Conservation (phyloP, 75 land plant species). For the Adiantum capillusveneris region DNA sequence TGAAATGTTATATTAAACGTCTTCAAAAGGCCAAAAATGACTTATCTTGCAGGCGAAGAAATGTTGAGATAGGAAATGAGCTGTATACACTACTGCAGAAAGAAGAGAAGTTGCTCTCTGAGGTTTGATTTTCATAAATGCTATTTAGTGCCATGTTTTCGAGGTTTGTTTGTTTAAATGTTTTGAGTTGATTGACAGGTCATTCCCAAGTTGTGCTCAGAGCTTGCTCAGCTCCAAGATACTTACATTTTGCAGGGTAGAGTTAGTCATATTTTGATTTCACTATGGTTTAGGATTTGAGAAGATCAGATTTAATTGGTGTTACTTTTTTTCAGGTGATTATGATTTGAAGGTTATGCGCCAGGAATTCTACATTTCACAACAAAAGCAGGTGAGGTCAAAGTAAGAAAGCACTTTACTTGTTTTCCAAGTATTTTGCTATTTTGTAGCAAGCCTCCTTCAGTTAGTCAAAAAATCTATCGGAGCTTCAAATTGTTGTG, state of each 20-base stretch:
- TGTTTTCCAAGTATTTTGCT: too few species aligned
- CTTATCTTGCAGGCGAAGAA: slow-evolving; percentile 57
- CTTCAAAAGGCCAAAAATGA: too few species aligned
- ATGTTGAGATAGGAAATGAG: slow-evolving; percentile 72
- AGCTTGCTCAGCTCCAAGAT: slow-evolving; percentile 96
- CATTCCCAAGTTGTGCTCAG: slow-evolving; percentile 82
- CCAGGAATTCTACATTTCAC: slow-evolving; percentile 81
- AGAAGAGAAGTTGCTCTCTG: slow-evolving; percentile 80
- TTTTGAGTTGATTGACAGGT: slow-evolving; percentile 36
- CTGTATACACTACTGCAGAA: slow-evolving; percentile 54
- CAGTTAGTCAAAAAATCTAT: too few species aligned
- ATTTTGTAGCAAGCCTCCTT: too few species aligned
- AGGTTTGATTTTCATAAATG: slow-evolving; percentile 38
- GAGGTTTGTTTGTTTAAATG: not conserved
- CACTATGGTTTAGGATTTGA: too few species aligned
- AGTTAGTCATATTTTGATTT: too few species aligned
- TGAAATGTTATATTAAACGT: too few species aligned
- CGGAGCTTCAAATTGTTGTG: too few species aligned
- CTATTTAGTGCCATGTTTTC: not conserved
- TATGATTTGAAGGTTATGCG: slow-evolving; percentile 99
- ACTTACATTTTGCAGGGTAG: slow-evolving; percentile 97
- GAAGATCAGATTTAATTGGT: too few species aligned
- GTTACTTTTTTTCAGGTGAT: slow-evolving; percentile 48
- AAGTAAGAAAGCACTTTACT: too few species aligned
- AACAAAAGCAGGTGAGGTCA: slow-evolving; percentile 66